These are phyloP conservation scores for Pythium utonaiense DNA, from an alignment of 352 stramenopile genomes.

Conservation along the genomic window DNA sequence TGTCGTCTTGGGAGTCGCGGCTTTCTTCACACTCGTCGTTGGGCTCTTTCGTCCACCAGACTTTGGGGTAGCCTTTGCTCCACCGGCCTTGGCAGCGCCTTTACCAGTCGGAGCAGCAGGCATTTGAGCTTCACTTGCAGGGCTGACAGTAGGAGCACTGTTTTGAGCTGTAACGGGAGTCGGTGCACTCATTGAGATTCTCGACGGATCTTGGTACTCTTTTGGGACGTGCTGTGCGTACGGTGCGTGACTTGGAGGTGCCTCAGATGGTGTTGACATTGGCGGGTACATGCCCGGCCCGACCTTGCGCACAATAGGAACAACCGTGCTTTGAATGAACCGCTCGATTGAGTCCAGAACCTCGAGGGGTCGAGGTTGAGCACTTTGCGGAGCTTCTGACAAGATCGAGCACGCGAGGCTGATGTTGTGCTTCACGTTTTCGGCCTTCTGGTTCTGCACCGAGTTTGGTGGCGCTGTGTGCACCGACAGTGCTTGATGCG, in stretches of 20 bases:
- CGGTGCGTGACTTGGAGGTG: not conserved
- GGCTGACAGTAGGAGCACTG: not conserved
- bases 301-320: constrained; percentile 74
- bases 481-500: constrained; percentile 62
- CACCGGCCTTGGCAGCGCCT: constrained; percentile 5
- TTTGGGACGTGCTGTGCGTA: constrained; percentile 1
- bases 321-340: constrained; percentile 76
- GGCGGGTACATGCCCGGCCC: constrained; percentile 13
- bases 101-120: not conserved
- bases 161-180: not conserved
- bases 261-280: constrained; percentile 3
- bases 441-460: constrained; percentile 59
- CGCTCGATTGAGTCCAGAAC: constrained; percentile 76
- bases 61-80: constrained; percentile 13
- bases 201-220: not conserved
- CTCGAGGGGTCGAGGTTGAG: constrained; percentile 58
- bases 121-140: not conserved
- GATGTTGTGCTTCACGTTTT: constrained; percentile 85
- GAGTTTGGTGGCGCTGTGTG: constrained; percentile 61
- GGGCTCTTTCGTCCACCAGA: constrained; percentile 21
- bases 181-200: constrained; percentile 3
- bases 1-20: constrained; percentile 11
- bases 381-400: constrained; percentile 35
- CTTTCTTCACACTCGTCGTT: constrained; percentile 14
- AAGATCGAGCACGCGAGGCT: constrained; percentile 63